These are phyloP conservation scores for Zostera marina DNA, from an alignment of 116 monocot genomes.

Conservation along the genomic window DNA sequence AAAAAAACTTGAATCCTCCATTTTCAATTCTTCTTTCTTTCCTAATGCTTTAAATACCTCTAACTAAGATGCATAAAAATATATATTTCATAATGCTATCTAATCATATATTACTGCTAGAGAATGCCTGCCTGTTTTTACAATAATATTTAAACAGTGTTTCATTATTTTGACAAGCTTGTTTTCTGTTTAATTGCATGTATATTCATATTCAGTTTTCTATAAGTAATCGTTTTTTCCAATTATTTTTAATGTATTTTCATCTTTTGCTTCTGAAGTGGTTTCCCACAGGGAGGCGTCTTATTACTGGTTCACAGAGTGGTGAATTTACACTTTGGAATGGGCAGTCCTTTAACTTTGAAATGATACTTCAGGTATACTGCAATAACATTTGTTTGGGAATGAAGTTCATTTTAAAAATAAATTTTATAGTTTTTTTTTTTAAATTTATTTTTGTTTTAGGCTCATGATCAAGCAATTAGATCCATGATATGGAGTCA, in stretches of 20 bases:
- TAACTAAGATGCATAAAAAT: too few species aligned
- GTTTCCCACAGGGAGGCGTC: constrained; percentile 92
- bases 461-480: constrained; percentile 97
- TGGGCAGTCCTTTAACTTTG: constrained; percentile 99
- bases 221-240: neutral
- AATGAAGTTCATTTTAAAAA: neutral
- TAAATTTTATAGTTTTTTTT: neutral
- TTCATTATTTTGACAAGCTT: too few species aligned
- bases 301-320: constrained; percentile 95
- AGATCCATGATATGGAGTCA: constrained; percentile 99
- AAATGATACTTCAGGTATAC: constrained; percentile 96
- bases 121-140: too few species aligned
- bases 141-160: too few species aligned
- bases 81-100: too few species aligned
- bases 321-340: constrained; percentile 99
- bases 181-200: neutral
- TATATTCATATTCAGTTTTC: neutral
- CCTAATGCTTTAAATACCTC: too few species aligned
- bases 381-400: neutral
- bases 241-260: neutral
- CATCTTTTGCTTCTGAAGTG: constrained; percentile 34
- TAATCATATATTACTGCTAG: too few species aligned
- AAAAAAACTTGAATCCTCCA: too few species aligned
- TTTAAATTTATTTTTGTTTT: constrained; percentile 3
- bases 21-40: too few species aligned